These are phyloP conservation scores for Alternaria triticina DNA, from an alignment of 2,329 filamentous ascomycete species.

Conservation along the genomic window DNA sequence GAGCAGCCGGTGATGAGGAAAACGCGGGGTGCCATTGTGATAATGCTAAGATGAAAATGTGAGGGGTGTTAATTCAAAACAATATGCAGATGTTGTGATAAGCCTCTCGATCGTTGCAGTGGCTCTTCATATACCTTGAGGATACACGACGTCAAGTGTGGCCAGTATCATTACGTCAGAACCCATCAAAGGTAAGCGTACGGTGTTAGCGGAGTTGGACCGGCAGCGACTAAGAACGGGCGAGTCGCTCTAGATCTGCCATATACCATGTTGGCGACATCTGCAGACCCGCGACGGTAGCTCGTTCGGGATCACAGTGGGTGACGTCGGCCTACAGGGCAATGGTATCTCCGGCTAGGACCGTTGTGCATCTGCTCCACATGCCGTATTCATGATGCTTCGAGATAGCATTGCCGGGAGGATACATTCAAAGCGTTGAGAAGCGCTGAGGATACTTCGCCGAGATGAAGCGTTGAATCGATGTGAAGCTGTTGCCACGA, in stretches of 20 bases:
- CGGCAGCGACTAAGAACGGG: not conserved
- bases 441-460: not conserved
- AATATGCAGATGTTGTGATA: not conserved
- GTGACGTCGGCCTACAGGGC: conserved; percentile 2
- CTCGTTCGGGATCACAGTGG: not conserved
- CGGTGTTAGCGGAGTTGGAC: conserved; percentile 2
- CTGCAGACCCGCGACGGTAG: not conserved
- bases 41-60: not conserved
- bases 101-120: not conserved
- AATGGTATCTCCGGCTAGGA: conserved; percentile 1
- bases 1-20: conserved; percentile 57
- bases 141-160: not conserved
- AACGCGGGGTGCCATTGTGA: conserved; percentile 51
- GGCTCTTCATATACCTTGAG: not conserved
- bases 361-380: not conserved
- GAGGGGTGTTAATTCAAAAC: no score
- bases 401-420: not conserved
- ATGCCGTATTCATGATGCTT: not conserved
- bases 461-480: not conserved
- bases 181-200: not conserved
- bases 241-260: not conserved
- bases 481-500: not conserved
- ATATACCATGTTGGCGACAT: not conserved
- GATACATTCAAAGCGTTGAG: not conserved
- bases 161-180: not conserved